A percentile compares a stretch with the other conserved stretches of the same genome.
Evolutionary conservation across 768 basidiomycete genomes (phyloP).

Genomic region (Pisolithus tinctorius): DNA sequence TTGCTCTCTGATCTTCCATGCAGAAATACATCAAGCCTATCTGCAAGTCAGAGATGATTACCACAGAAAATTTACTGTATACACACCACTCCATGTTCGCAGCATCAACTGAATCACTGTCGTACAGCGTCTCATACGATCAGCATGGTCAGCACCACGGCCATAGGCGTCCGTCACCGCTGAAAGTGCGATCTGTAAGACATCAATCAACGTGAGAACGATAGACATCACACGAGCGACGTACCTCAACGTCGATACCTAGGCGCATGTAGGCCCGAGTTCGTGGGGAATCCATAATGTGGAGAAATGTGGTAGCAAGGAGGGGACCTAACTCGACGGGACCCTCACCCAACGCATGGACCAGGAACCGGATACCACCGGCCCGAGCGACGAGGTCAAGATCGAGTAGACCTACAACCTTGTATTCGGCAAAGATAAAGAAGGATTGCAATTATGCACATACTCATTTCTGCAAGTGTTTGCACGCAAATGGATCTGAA

Average conservation of each 20-base stretch:
- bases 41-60: slow-evolving; percentile 4
- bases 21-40: slow-evolving; percentile 90
- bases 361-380: slow-evolving; percentile 78
- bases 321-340: slow-evolving; percentile 75
- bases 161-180: slow-evolving; percentile 92
- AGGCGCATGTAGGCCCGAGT: slow-evolving; percentile 72
- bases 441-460: slow-evolving; percentile 20
- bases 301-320: slow-evolving; percentile 73
- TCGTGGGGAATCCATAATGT: slow-evolving; percentile 79
- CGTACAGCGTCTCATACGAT: slow-evolving; percentile 71
- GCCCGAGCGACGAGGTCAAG: slow-evolving; percentile 73
- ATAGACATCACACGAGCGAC: slow-evolving; percentile 7
- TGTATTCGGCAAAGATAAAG: slow-evolving; percentile 5
- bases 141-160: slow-evolving; percentile 69
- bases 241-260: slow-evolving; percentile 86
- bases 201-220: background rate
- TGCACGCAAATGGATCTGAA: slow-evolving; percentile 78
- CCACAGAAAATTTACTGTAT: background rate
- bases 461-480: slow-evolving; percentile 86
- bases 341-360: slow-evolving; percentile 87
- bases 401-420: slow-evolving; percentile 71
- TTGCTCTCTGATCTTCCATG: slow-evolving; percentile 80
- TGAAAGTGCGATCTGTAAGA: slow-evolving; percentile 67
- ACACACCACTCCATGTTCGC: slow-evolving; percentile 88
- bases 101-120: slow-evolving; percentile 79